Percentiles rank a stretch among this genome's conserved stretches.
These are phyloP conservation scores for Hypoxylon cercidicola DNA, from an alignment of 495 filamentous ascomycete species.

Conservation along the genomic window DNA sequence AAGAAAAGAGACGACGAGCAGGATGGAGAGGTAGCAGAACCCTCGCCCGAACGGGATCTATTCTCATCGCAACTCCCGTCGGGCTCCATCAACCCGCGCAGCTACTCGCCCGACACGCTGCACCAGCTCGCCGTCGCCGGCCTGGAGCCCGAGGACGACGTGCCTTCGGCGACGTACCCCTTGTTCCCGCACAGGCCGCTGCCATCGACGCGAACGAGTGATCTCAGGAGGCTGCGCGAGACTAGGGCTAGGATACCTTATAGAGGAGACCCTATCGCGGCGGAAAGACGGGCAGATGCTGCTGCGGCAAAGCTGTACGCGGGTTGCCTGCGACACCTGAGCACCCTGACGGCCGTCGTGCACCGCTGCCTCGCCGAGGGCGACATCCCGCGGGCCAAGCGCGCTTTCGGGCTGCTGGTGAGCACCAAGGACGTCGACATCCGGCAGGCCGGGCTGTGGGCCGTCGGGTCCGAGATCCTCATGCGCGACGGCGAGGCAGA, in stretches of 20 bases:
- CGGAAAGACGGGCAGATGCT: conserved; percentile 2
- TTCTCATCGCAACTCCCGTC: conserved; percentile 39
- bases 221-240: conserved; percentile 12
- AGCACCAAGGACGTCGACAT: conserved; percentile 50
- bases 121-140: conserved; percentile 54
- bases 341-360: conserved; percentile 46
- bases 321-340: conserved; percentile 42
- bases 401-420: conserved; percentile 53
- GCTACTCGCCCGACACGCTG: conserved; percentile 53
- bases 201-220: conserved; percentile 16
- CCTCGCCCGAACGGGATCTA: conserved; percentile 16
- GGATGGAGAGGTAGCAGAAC: neutral
- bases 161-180: conserved; percentile 49
- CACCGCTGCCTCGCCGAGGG: conserved; percentile 52
- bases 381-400: conserved; percentile 50
- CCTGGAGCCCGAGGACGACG: conserved; percentile 44
- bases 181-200: conserved; percentile 56
- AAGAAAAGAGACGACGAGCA: conserved; percentile 12
- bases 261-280: neutral
- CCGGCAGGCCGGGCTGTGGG: conserved; percentile 51
- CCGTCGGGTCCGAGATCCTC: conserved; percentile 55
- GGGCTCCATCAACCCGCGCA: conserved; percentile 58
- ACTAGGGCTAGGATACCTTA: neutral
- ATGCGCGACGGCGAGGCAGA: conserved; percentile 49
- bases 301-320: conserved; percentile 28